Evolutionary conservation across 2,329 filamentous ascomycete genomes (phyloP), one percentile per base, ranked within the genome.

Genomic region (Fusarium nisikadoi): DNA sequence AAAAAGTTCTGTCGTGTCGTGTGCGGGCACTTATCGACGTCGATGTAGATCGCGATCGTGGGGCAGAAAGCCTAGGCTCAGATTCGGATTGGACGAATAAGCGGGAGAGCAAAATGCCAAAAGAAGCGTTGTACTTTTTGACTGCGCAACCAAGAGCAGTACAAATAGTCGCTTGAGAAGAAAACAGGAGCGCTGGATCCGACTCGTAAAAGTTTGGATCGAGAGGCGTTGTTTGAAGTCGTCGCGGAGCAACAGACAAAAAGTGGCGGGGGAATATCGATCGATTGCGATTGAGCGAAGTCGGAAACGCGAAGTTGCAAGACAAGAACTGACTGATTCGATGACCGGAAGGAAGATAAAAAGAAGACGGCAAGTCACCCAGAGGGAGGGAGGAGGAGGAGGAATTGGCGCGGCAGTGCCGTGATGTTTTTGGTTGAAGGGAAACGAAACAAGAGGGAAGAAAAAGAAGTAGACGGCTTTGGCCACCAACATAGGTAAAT

Each of bases 361-460:
- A 75, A 73, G 75, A 77, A 78, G 78, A 81, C 77, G 77, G 78
- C 76, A 80, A 81, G 81, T 71, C 81, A 83, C 83, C 83, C 83
- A 80, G 73, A 73, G 74, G 49, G 50, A 43, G 73, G 79, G 79
- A 72, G 68, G 67, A 63, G 59, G 67, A 76, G 74, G 77, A 77
- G 73, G 76, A 76, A 82, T 84, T 84, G 84, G 80, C 83, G 81
- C 82, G 82, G 83, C 83, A 82, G 82, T 80, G 83, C 82, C 83
- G 78, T 79, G 73, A 77, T 78, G 76, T 78, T 78, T 76, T 79
- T 75, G 75, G 77, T 74, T 77, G 75, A 66, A 75, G 70, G 59
- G 70, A 70, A 53, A 39, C 49, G 68, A 76, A 59, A 63, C 65
- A 74, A 77, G 64, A 75, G 59, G 66, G 72, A 63, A 65, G 65